These are phyloP conservation scores for Ceratobasidium sp. DNA, from an alignment of 1,284 basidiomycete genomes.

Conservation along the genomic window DNA sequence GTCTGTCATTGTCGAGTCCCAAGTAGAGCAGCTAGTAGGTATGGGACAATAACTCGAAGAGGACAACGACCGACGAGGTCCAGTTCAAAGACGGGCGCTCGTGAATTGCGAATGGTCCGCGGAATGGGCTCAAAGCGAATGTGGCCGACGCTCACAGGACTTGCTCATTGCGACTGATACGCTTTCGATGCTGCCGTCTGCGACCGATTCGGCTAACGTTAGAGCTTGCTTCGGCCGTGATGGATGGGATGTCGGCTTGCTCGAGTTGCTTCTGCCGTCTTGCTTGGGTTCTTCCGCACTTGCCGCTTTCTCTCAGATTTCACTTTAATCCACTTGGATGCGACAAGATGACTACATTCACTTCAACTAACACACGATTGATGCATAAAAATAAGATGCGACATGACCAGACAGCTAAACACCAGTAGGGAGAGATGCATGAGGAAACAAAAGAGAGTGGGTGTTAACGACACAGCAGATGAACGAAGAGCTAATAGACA, in stretches of 20 bases:
- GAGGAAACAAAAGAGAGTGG: neutral
- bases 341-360: neutral
- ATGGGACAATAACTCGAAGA: neutral
- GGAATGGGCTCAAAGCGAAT: too few relatives aligned
- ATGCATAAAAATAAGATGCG: neutral
- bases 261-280: too few relatives aligned
- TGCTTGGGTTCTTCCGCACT: too few relatives aligned
- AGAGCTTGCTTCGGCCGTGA: too few relatives aligned
- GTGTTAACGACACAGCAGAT: neutral
- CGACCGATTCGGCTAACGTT: too few relatives aligned
- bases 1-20: neutral
- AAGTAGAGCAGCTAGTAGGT: neutral
- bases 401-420: neutral
- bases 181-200: too few relatives aligned
- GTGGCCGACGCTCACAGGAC: too few relatives aligned
- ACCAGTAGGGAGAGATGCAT: neutral
- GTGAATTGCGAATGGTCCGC: too few relatives aligned
- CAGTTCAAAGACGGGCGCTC: neutral
- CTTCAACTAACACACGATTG: neutral
- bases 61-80: neutral
- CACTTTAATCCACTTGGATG: neutral
- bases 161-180: too few relatives aligned
- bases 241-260: too few relatives aligned
- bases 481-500: slow-evolving; percentile 19
- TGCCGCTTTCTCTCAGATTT: too few relatives aligned